A percentile compares a stretch with the other conserved stretches of the same genome.
These are phyloP conservation scores for Aspergillus aculeatinus DNA, from an alignment of 2,329 filamentous ascomycete genomes.

Conservation along the genomic window DNA sequence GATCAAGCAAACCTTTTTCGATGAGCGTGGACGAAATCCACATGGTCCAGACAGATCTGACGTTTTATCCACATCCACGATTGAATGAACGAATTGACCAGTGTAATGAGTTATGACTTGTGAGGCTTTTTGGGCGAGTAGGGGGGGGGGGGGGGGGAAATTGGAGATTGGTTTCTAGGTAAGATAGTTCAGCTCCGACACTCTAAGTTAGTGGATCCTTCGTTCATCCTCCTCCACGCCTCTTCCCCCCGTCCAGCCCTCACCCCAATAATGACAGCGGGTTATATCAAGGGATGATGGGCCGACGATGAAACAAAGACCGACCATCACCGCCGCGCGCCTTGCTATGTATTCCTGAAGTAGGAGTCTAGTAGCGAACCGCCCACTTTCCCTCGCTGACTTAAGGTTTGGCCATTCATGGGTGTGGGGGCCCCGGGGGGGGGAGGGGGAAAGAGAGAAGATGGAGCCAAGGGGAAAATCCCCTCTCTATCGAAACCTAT, in stretches of 20 bases:
- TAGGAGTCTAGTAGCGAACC: not conserved
- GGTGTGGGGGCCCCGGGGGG: not conserved
- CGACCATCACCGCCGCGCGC: not conserved
- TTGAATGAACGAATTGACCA: not conserved
- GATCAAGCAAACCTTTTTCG: not conserved
- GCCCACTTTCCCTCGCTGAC: not conserved
- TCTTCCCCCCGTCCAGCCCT: no score
- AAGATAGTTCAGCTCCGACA: not conserved
- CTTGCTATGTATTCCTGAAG: not conserved
- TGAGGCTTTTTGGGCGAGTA: no score
- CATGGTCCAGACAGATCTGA: not conserved
- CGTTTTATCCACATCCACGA: not conserved
- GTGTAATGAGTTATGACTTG: not conserved
- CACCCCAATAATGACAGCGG: conserved; percentile 1
- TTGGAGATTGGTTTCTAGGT: not conserved
- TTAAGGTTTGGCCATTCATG: conserved; percentile 6
- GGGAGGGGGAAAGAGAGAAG: not conserved
- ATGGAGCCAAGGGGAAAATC: not conserved
- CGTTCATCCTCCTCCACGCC: not conserved
- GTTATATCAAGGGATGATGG: conserved; percentile 1
- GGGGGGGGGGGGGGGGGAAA: no score
- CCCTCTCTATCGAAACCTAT: not conserved
- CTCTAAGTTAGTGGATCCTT: not conserved
- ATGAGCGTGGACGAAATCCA: not conserved
- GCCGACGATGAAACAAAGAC: not conserved